Percentiles rank a stretch among this genome's conserved stretches.
Conservation (phyloP, 768 basidiomycete species). For the Dictyophora rubrovolvata region DNA sequence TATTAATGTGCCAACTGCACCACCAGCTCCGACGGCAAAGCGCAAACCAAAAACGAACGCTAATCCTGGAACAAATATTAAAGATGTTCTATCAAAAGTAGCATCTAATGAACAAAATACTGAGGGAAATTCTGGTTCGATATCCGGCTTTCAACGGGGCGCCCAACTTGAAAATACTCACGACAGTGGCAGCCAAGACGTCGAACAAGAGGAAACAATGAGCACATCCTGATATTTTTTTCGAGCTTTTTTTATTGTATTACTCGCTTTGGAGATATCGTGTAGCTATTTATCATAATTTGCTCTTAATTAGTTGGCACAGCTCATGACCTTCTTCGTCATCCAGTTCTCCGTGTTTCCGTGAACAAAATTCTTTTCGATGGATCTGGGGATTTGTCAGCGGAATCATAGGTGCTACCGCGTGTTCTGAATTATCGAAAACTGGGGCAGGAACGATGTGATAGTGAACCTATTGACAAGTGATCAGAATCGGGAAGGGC, state of each 20-base stretch:
- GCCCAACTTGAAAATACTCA: not conserved
- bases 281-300: not conserved
- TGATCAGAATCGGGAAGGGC: not conserved
- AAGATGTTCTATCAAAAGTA: constrained; percentile 3
- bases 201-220: not conserved
- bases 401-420: constrained; percentile 15
- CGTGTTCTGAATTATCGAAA: constrained; percentile 20
- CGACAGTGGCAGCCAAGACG: not conserved
- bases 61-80: not conserved
- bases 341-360: not conserved
- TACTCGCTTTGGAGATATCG: not conserved
- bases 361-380: constrained; percentile 29
- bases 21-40: not conserved
- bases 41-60: not conserved
- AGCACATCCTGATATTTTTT: not conserved
- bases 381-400: constrained; percentile 47
- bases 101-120: not conserved
- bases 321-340: not conserved
- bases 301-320: not conserved
- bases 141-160: not conserved
- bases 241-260: no score
- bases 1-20: not conserved
- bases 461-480: constrained; percentile 49
- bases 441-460: constrained; percentile 66
- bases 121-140: not conserved